Conservation (phyloP, 768 basidiomycete species). For the Kwoniella botswanensis region DNA sequence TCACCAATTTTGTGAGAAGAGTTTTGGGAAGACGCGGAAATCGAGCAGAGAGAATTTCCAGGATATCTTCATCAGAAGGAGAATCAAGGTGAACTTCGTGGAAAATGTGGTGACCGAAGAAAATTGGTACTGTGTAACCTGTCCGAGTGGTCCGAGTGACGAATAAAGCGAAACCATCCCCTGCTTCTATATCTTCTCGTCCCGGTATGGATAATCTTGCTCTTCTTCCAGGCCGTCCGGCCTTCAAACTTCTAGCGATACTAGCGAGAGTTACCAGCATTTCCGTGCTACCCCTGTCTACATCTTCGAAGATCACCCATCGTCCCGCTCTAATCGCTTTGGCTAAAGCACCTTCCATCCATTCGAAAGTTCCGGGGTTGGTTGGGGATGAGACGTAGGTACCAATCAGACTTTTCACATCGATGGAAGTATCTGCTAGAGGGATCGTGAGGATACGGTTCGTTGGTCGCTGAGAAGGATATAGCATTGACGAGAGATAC, state of each 20-base stretch:
- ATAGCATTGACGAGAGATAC: slow-evolving; percentile 72
- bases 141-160: slow-evolving; percentile 74
- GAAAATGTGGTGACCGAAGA: slow-evolving; percentile 86
- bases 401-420: slow-evolving; percentile 88
- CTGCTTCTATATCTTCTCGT: slow-evolving; percentile 74
- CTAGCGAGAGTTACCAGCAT: slow-evolving; percentile 86
- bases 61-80: slow-evolving; percentile 72
- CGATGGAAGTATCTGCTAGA: slow-evolving; percentile 92
- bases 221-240: slow-evolving; percentile 66
- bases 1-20: slow-evolving; percentile 65
- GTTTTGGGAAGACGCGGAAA: slow-evolving; percentile 69
- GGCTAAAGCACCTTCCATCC: slow-evolving; percentile 92
- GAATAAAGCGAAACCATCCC: slow-evolving; percentile 81
- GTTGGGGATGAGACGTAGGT: slow-evolving; percentile 87
- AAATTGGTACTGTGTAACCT: slow-evolving; percentile 67
- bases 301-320: slow-evolving; percentile 91
- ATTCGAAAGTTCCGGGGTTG: slow-evolving; percentile 86
- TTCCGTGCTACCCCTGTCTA: slow-evolving; percentile 87
- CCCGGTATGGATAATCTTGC: slow-evolving; percentile 73
- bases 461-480: slow-evolving; percentile 62
- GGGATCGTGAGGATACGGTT: slow-evolving; percentile 84
- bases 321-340: slow-evolving; percentile 85
- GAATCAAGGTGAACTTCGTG: slow-evolving; percentile 69
- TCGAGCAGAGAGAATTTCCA: slow-evolving; percentile 69
- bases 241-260: slow-evolving; percentile 74